Base-by-base conservation (phyloP, 2,329 filamentous ascomycete species). In the Xylaria sp. region DNA sequence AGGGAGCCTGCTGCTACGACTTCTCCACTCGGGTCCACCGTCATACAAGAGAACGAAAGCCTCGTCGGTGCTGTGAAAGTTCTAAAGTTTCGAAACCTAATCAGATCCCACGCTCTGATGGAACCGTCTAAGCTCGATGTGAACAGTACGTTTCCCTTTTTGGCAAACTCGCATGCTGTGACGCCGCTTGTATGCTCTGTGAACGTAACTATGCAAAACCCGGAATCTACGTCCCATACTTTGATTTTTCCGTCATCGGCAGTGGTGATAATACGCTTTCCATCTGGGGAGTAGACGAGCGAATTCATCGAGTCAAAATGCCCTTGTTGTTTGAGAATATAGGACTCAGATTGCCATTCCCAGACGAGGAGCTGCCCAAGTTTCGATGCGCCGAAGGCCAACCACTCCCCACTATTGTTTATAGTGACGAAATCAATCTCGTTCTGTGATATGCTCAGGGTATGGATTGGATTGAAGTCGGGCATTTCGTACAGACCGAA, bases 331-430 rank as follows among this genome's bases (percentile, higher is more conserved):
- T 99, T 99, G 57, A 99, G 85, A 67, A 99, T 97, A 80, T 99
- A 99, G 6, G 95, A 98, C 81, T 99, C 97, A 0, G 96, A 99
- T 79, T 98, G 95, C 94, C 97, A 99, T 80, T 99, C 96, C 96
- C 96, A 99, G 3, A 99, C 96, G 3, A 99, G 84, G n/a, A 99
- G 85, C 79, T 99, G 96, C 0, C 97, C 97, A 5, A 97, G 86
- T 76, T 97, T 97, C 1, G 96, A 97, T 0, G 97, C 96, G 15
- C 95, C 96, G 79, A 99, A 98, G 0, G 97, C 97, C 25, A 99
- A 84, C 96, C 96, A 99, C 82, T 98, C 95, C 62, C 96, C 96
- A 39, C 91, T 93, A 79, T 93, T 92, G 83, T 98, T 99, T 78
- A 98, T 94, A 0, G 94, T 93, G 65, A 98, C 93, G 76, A 92